phyloP scores from a whole-genome alignment of 2,329 filamentous ascomycete genomes.

The Fusarium xyrophilum region DNA sequence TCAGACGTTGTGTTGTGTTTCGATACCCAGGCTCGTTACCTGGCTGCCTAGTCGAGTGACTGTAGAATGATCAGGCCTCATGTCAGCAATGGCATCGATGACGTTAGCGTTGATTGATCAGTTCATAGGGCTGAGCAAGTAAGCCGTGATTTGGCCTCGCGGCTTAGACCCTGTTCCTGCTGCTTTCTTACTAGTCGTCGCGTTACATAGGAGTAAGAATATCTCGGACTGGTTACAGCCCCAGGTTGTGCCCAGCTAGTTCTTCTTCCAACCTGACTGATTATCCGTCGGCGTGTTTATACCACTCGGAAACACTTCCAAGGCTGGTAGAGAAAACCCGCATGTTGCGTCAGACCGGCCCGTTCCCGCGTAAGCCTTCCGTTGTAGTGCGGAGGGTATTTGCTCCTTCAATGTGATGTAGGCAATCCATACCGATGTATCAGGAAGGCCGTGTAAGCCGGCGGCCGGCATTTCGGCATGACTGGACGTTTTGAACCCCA shows the following conservation, averaged over 20 bases:
- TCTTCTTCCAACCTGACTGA: background rate
- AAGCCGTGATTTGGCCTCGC: background rate
- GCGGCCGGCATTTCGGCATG: background rate
- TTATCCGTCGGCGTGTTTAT: background rate
- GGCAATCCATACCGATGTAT: background rate
- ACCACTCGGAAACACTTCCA: conserved; percentile 8
- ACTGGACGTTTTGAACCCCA: background rate
- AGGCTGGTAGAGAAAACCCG: background rate
- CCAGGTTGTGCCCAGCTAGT: conserved; percentile 1
- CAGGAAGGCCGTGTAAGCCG: background rate
- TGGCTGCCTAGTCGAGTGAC: background rate
- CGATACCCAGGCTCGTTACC: background rate
- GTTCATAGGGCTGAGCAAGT: conserved; percentile 17
- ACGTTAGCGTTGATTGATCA: background rate
- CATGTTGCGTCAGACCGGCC: conserved; percentile 18
- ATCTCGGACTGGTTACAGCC: background rate
- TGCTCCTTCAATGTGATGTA: background rate
- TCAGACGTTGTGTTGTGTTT: background rate
- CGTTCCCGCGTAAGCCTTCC: conserved; percentile 18
- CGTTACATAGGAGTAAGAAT: background rate
- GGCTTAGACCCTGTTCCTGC: background rate
- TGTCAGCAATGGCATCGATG: background rate
- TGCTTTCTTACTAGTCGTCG: background rate
- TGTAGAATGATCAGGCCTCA: background rate
- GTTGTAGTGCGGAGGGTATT: conserved; percentile 1